These are phyloP conservation scores for Psilocybe azurescens DNA, from an alignment of 768 basidiomycete species.

Conservation along the genomic window DNA sequence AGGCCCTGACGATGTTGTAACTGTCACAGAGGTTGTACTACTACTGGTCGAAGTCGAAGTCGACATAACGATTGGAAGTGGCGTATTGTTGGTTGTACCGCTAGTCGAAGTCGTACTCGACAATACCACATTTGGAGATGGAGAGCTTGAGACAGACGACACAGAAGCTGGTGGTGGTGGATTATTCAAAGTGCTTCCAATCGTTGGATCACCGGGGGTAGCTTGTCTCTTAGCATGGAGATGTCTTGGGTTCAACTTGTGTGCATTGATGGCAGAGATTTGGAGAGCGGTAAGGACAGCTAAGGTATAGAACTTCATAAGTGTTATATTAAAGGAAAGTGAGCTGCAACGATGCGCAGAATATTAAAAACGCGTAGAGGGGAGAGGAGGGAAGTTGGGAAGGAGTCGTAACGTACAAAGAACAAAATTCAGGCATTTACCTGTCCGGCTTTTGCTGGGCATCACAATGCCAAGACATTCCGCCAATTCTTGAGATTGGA, in stretches of 20 bases:
- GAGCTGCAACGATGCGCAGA: conserved; percentile 25
- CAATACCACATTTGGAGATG: conserved; percentile 5
- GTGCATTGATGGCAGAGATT: conserved; percentile 41
- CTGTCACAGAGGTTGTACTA: conserved; percentile 7
- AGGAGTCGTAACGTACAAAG: neutral
- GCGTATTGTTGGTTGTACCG: neutral
- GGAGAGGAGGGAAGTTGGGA: neutral
- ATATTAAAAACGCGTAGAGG: conserved; percentile 5
- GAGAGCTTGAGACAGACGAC: conserved; percentile 19
- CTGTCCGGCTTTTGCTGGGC: neutral
- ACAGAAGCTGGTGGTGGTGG: conserved; percentile 20
- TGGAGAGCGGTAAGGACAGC: conserved; percentile 50
- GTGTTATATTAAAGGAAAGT: conserved; percentile 27
- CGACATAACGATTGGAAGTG: conserved; percentile 17
- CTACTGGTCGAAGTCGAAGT: conserved; percentile 13
- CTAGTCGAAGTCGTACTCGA: neutral
- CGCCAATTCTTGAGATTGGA: neutral
- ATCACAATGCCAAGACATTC: neutral
- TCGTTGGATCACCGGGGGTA: conserved; percentile 11
- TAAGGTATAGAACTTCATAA: conserved; percentile 52
- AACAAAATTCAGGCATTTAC: neutral
- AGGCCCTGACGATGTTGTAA: conserved; percentile 29
- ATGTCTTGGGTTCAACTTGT: conserved; percentile 40
- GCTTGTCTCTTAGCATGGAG: conserved; percentile 47
- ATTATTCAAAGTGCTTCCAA: neutral